A percentile compares a stretch with the other conserved stretches of the same genome.
phyloP scores from a whole-genome alignment of 208 protist species.

The Acanthamoeba polyphaga region DNA sequence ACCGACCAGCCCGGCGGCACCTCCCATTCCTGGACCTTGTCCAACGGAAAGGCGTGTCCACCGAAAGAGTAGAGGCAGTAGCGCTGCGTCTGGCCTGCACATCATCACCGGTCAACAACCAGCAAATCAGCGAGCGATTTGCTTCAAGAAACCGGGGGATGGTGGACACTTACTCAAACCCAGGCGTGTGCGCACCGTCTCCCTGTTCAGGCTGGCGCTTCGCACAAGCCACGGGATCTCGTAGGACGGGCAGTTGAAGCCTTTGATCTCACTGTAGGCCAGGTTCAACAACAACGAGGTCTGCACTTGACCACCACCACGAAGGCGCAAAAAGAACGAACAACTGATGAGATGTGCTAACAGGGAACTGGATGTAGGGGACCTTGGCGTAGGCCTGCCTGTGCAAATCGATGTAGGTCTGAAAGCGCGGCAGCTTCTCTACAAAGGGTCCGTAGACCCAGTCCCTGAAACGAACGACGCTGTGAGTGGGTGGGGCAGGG shows the following conservation, averaged over 20 bases:
- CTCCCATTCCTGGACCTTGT: slow-evolving; percentile 27
- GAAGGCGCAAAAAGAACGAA: background rate
- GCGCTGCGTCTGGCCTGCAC: background rate
- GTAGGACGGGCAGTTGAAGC: background rate
- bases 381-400: slow-evolving; percentile 19
- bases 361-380: no score
- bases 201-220: background rate
- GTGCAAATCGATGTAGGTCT: slow-evolving; percentile 38
- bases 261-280: slow-evolving; percentile 16
- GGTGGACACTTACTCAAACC: background rate
- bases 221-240: slow-evolving; percentile 34
- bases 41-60: slow-evolving; percentile 8
- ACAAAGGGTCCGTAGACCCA: slow-evolving; percentile 42
- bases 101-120: background rate
- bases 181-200: background rate
- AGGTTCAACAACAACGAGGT: background rate
- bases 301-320: background rate
- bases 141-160: background rate
- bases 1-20: background rate
- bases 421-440: background rate
- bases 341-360: background rate
- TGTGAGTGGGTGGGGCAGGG: background rate
- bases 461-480: background rate
- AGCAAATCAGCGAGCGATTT: background rate
- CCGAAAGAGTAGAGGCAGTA: slow-evolving; percentile 34